A percentile compares a stretch with the other conserved stretches of the same genome.
Conservation (phyloP, 129 eudicot genomes). For the Ambrosia trifida region DNA sequence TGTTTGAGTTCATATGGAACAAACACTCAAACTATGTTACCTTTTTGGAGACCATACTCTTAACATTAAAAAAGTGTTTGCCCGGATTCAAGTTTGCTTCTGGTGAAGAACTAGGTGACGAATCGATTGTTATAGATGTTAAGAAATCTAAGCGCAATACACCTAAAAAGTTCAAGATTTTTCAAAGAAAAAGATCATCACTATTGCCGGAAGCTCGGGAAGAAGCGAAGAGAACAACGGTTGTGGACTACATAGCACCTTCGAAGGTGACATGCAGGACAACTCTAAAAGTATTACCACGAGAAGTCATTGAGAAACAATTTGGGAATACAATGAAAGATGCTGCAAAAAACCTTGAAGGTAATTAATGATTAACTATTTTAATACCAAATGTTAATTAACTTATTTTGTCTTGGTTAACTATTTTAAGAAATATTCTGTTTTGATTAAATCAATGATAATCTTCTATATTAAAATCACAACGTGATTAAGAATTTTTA, state of each 20-base stretch:
- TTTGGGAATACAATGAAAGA: background rate
- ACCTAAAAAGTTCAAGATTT: background rate
- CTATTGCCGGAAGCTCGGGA: background rate
- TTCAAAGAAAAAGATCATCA: background rate
- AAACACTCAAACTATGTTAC: background rate
- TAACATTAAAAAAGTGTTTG: slow-evolving; percentile 1
- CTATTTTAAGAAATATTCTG: no score
- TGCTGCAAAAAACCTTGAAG: slow-evolving; percentile 12
- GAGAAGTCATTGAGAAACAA: no score
- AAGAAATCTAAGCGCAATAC: no score
- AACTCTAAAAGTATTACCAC: no score
- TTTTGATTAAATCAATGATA: no score
- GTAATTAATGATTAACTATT: background rate
- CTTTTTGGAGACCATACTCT: background rate
- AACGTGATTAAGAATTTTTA: no score
- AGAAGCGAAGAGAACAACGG: background rate
- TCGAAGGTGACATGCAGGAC: no score
- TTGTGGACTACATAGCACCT: background rate
- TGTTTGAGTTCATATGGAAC: background rate
- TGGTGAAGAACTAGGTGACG: slow-evolving; percentile 20
- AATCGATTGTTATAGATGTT: background rate
- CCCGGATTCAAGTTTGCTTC: background rate
- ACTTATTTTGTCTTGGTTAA: no score
- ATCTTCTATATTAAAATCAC: no score
- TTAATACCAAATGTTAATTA: background rate